Base-by-base conservation (phyloP, 345 rosid genomes). In the Hibiscus syriacus region DNA sequence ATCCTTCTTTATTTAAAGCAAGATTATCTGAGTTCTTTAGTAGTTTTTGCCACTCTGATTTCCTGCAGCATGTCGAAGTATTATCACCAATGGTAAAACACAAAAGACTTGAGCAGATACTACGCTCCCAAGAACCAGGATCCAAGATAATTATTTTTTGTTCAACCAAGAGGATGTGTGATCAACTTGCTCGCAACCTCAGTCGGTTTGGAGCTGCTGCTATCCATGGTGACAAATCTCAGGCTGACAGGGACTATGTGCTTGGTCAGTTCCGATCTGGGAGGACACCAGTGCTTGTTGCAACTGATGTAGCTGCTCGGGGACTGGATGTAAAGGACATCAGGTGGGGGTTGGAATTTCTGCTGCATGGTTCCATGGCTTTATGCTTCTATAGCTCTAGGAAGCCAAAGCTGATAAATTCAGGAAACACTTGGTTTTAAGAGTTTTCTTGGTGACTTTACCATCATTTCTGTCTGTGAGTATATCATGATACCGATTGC, bases 281-380 rank as follows among this genome's bases (percentile, higher is more conserved):
- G 69, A 85, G 83, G 80, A 83, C 83, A 66, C 96, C 96, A 2
- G 76, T 89, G 58, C 92, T 86, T 70, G 96, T 89, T 27, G 96
- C 96, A 54, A 89, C 96, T 63, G 96, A 89, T 81, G 96, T 89
- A 62, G 96, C 96, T 57, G 96, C 96, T 75, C 85, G 96, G 25
- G 96, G 96, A 48, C 67, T 89, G 71, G 96, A 89, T 67, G 70
- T 91, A 9, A 94, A 94, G 80, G 99, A 94, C 74, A 90, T 94
- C 76, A 94, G 97, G 99, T 89, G 54, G 64, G 75, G 23, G 6
- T 26, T 25, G 23, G 32, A 10, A 34, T 67, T 29, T 48, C 14
- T 4, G n/a, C 39, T 55, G 29, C 58, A 19, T 39, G 23, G 41
- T 60, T 20, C 9, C 23, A 2, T 34, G 36, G 26, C 32, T n/a